Conservation (phyloP, 306 rosid species). For the Vicia sativa region DNA sequence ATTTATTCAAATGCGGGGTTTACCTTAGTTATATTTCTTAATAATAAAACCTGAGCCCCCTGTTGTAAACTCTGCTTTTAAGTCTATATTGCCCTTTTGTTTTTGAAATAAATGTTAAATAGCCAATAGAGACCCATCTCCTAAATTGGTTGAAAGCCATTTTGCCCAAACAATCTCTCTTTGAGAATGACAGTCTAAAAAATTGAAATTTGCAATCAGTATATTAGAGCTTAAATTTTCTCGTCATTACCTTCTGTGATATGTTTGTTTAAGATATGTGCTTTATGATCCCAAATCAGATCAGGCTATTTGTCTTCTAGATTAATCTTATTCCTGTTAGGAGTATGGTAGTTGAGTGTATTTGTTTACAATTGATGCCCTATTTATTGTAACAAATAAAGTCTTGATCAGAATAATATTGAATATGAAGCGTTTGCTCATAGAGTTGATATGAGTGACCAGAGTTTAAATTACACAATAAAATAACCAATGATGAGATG, state of each 20-base stretch:
- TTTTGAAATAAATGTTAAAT: conserved; percentile 46
- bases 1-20: conserved; percentile 36
- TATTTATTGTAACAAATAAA: background rate
- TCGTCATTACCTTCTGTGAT: background rate
- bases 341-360: conserved; percentile 40
- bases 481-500: conserved; percentile 20
- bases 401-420: background rate
- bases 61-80: conserved; percentile 46
- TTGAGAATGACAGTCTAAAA: background rate
- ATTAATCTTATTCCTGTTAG: conserved; percentile 21
- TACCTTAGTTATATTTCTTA: conserved; percentile 40
- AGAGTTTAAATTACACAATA: conserved; percentile 8
- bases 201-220: background rate
- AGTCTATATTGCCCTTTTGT: conserved; percentile 32
- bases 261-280: conserved; percentile 6
- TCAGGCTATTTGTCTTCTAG: background rate
- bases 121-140: conserved; percentile 28
- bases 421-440: conserved; percentile 28
- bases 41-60: conserved; percentile 56
- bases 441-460: conserved; percentile 35
- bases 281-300: conserved; percentile 5
- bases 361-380: background rate
- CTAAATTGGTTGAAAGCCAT: conserved; percentile 28
- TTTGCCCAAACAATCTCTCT: background rate
- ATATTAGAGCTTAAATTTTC: background rate